Evolutionary conservation across 1,284 basidiomycete genomes (phyloP).

Genomic region (Cerioporus squamosus): DNA sequence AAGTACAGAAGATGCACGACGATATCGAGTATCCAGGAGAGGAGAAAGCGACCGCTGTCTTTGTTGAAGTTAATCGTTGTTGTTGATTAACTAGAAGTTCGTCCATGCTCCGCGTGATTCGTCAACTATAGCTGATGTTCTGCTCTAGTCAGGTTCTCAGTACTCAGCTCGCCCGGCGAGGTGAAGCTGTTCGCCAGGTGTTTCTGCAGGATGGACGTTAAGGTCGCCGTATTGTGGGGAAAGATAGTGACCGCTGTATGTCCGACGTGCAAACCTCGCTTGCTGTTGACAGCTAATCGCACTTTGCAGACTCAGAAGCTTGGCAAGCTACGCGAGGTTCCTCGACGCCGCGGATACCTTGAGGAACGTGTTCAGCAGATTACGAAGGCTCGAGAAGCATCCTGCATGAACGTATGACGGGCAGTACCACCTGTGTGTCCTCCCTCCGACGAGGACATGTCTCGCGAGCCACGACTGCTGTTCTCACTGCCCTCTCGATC

Average conservation of each 20-base stretch:
- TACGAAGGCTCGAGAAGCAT: slow-evolving; percentile 76
- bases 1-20: slow-evolving; percentile 87
- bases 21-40: slow-evolving; percentile 84
- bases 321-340: slow-evolving; percentile 71
- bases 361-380: slow-evolving; percentile 80
- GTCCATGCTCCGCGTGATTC: slow-evolving; percentile 29
- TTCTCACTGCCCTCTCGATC: no score
- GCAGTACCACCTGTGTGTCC: slow-evolving; percentile 37
- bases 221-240: slow-evolving; percentile 75
- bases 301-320: slow-evolving; percentile 60
- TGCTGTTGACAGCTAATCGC: not conserved
- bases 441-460: slow-evolving; percentile 51
- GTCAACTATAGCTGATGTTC: slow-evolving; percentile 1
- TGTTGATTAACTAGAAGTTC: slow-evolving; percentile 79
- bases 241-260: slow-evolving; percentile 75
- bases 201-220: slow-evolving; percentile 82
- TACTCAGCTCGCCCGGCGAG: slow-evolving; percentile 77
- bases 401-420: slow-evolving; percentile 79
- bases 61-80: slow-evolving; percentile 80
- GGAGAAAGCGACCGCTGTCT: slow-evolving; percentile 80
- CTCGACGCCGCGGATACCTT: slow-evolving; percentile 81
- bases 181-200: slow-evolving; percentile 75
- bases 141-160: slow-evolving; percentile 72
- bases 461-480: slow-evolving; percentile 75
- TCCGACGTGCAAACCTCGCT: not conserved